Evolutionary conservation across 2,329 filamentous ascomycete genomes (phyloP).

Genomic region (Zymoseptoria brevis): DNA sequence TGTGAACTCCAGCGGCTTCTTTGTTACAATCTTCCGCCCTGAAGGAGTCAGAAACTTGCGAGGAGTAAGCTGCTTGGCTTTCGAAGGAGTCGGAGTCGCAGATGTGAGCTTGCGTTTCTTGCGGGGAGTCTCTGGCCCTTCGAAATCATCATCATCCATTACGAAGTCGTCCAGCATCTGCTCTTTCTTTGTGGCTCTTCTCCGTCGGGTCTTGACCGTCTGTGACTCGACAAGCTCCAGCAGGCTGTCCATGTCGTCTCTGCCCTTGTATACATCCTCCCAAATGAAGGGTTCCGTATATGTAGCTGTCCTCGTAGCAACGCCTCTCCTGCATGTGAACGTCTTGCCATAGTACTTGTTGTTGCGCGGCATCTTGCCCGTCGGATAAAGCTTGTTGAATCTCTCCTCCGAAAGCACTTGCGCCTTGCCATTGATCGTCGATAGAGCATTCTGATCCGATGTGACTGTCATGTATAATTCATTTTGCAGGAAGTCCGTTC

Average conservation of each 20-base stretch:
- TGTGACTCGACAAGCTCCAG: constrained; percentile 60
- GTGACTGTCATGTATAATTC: constrained; percentile 87
- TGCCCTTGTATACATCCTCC: constrained; percentile 73
- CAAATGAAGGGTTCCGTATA: constrained; percentile 90
- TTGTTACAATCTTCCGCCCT: constrained; percentile 63
- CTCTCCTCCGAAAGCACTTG: constrained; percentile 63
- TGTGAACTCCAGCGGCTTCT: constrained; percentile 90
- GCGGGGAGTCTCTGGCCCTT: constrained; percentile 37
- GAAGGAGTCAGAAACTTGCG: constrained; percentile 54
- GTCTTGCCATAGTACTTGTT: constrained; percentile 73
- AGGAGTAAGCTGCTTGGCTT: constrained; percentile 39
- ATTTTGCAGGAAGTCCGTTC: constrained; percentile 68
- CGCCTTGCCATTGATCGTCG: constrained; percentile 85
- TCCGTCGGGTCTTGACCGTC: constrained; percentile 63
- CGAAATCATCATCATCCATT: constrained; percentile 32
- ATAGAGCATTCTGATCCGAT: constrained; percentile 78
- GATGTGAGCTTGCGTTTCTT: constrained; percentile 43
- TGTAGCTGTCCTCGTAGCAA: constrained; percentile 77
- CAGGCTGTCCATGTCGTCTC: constrained; percentile 57
- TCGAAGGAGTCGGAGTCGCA: constrained; percentile 37
- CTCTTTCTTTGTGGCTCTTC: constrained; percentile 25
- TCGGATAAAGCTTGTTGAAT: constrained; percentile 64
- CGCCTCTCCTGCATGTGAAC: constrained; percentile 83
- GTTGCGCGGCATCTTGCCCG: constrained; percentile 63
- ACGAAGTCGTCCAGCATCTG: constrained; percentile 41